Evolutionary conservation across 2,329 filamentous ascomycete species (phyloP).

Genomic region (Coniella vitis): DNA sequence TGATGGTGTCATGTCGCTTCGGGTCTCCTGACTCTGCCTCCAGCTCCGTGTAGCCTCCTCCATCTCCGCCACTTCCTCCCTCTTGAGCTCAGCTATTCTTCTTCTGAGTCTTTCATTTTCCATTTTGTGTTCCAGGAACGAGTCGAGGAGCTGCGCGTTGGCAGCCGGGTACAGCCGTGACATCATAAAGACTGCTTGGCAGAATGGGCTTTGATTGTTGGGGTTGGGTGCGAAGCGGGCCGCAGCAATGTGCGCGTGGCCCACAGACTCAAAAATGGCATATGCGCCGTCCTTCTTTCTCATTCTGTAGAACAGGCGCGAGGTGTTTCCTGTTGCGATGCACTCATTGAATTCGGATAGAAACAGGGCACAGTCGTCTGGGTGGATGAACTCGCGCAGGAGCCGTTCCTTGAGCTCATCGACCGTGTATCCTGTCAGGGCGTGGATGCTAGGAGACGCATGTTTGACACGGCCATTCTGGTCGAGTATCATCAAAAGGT

Average conservation of each 20-base stretch:
- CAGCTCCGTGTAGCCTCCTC: conserved; percentile 59
- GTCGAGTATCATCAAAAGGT: conserved; percentile 82
- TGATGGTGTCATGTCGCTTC: conserved; percentile 46
- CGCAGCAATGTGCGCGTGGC: conserved; percentile 79
- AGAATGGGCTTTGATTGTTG: conserved; percentile 61
- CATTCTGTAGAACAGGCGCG: conserved; percentile 84
- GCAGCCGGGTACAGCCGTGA: conserved; percentile 83
- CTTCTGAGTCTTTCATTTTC: conserved; percentile 85
- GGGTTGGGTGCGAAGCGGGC: conserved; percentile 58
- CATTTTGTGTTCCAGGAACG: conserved; percentile 93
- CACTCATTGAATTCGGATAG: conserved; percentile 84
- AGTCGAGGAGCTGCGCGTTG: conserved; percentile 78
- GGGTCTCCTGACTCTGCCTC: conserved; percentile 49
- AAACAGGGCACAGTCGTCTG: conserved; percentile 77
- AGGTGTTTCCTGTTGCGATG: conserved; percentile 69
- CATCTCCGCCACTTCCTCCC: conserved; percentile 76
- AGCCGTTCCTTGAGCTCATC: conserved; percentile 67
- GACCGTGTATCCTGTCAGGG: conserved; percentile 67
- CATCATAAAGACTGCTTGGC: conserved; percentile 91
- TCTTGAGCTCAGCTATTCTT: conserved; percentile 76
- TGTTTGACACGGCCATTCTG: conserved; percentile 79
- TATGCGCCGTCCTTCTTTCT: conserved; percentile 66
- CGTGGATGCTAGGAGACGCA: conserved; percentile 70
- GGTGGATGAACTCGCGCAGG: conserved; percentile 76
- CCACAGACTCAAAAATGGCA: conserved; percentile 82